Conservation (phyloP, 2,329 filamentous ascomycete species). For the Tolypocladium cylindrosporum region DNA sequence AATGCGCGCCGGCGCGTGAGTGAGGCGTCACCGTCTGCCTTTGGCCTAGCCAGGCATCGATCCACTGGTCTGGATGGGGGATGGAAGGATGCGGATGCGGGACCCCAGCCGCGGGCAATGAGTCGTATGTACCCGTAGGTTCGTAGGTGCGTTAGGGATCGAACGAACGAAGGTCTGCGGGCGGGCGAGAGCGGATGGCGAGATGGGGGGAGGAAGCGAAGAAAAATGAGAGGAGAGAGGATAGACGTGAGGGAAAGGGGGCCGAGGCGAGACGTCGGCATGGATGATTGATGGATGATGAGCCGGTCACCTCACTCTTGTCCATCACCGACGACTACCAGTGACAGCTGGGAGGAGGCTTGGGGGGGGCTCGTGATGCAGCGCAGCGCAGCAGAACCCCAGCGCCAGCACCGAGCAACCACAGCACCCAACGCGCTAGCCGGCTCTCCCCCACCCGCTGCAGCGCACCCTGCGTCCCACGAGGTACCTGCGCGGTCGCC, state of each 20-base stretch:
- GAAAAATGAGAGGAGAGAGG: not conserved
- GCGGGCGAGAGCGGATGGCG: not conserved
- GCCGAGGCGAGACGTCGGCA: not conserved
- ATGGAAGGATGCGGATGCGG: not conserved
- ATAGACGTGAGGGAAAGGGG: not conserved
- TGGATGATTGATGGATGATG: not conserved
- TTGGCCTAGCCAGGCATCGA: not conserved
- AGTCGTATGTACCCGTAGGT: not conserved
- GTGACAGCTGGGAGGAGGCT: not conserved
- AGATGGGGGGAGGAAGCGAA: not conserved
- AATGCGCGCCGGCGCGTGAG: not conserved
- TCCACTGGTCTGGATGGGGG: not conserved
- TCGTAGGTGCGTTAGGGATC: not conserved
- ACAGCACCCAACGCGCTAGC: not conserved
- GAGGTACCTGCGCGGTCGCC: not conserved
- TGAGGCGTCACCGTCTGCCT: constrained; percentile 1
- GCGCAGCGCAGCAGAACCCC: not conserved
- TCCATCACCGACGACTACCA: not conserved
- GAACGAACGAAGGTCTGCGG: not conserved
- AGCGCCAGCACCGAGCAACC: not conserved
- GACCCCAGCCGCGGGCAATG: not conserved
- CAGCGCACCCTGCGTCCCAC: not conserved
- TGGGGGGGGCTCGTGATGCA: not conserved
- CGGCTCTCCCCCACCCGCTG: not conserved
- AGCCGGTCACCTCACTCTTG: not conserved